A percentile compares a stretch with the other conserved stretches of the same genome.
Conservation (phyloP, 1,284 basidiomycete genomes). For the Xerocomus nothofagi region DNA sequence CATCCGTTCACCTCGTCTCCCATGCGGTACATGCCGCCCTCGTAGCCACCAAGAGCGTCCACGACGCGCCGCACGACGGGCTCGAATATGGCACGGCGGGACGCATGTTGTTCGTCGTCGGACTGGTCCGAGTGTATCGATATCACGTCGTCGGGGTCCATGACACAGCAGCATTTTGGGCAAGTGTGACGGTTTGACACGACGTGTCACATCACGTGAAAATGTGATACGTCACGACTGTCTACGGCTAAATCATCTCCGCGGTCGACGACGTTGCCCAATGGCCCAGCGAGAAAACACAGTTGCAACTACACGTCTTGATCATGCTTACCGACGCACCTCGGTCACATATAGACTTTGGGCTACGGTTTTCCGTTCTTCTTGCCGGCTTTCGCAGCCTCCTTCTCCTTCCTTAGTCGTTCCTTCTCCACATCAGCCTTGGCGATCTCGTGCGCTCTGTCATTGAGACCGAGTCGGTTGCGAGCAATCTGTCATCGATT, state of each 20-base stretch:
- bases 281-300: constrained; percentile 1
- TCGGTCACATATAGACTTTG: constrained; percentile 1
- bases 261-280: too few relatives aligned
- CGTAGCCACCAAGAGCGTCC: constrained; percentile 70
- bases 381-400: constrained; percentile 41
- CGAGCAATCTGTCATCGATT: constrained; percentile 45
- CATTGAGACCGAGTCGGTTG: constrained; percentile 91
- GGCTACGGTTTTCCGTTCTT: constrained; percentile 37
- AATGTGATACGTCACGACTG: too few relatives aligned
- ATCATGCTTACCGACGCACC: background rate
- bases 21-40: constrained; percentile 72
- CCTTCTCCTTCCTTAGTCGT: constrained; percentile 50
- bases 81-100: constrained; percentile 52
- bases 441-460: constrained; percentile 82
- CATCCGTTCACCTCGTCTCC: constrained; percentile 86
- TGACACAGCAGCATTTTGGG: background rate
- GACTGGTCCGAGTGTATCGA: constrained; percentile 40
- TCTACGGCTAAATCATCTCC: too few relatives aligned
- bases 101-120: constrained; percentile 27
- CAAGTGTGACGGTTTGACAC: constrained; percentile 22
- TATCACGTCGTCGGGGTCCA: constrained; percentile 39
- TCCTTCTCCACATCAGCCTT: constrained; percentile 69
- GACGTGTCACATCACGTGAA: constrained; percentile 33
- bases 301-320: constrained; percentile 1
- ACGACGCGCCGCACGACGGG: constrained; percentile 71